Conservation (phyloP, 331 rosid species). For the Saraca asoca region DNA sequence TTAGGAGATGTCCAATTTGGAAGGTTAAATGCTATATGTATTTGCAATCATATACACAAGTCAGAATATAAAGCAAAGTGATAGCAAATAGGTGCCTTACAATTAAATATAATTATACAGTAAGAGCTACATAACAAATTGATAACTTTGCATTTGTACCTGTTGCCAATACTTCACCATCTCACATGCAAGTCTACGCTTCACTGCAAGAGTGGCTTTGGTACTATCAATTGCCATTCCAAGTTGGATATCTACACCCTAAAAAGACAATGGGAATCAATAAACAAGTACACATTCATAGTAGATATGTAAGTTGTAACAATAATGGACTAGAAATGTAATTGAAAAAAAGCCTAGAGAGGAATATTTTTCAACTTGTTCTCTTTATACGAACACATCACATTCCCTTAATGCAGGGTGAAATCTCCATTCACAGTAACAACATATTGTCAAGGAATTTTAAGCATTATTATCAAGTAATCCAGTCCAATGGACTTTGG, state of each 20-base stretch:
- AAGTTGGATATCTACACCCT: slow-evolving; percentile 96
- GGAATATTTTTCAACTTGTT: too few species aligned
- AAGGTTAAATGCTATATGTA: too few species aligned
- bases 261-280: slow-evolving; percentile 21
- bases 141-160: slow-evolving; percentile 48
- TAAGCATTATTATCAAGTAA: not conserved
- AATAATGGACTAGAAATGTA: not conserved
- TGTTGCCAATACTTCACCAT: slow-evolving; percentile 99
- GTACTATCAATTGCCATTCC: slow-evolving; percentile 98
- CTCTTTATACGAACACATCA: not conserved
- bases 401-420: not conserved
- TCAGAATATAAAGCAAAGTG: slow-evolving; percentile 18
- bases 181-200: slow-evolving; percentile 98
- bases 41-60: not conserved
- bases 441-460: not conserved
- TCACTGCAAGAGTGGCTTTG: slow-evolving; percentile 97
- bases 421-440: not conserved
- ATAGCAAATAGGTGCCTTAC: not conserved
- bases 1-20: too few species aligned
- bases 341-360: not conserved
- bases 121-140: not conserved
- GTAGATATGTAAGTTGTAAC: too few species aligned
- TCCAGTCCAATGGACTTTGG: not conserved
- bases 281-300: too few species aligned
- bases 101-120: not conserved